phyloP scores from a whole-genome alignment of 2,329 filamentous ascomycete genomes.

The Reticulascus tulasneorum region DNA sequence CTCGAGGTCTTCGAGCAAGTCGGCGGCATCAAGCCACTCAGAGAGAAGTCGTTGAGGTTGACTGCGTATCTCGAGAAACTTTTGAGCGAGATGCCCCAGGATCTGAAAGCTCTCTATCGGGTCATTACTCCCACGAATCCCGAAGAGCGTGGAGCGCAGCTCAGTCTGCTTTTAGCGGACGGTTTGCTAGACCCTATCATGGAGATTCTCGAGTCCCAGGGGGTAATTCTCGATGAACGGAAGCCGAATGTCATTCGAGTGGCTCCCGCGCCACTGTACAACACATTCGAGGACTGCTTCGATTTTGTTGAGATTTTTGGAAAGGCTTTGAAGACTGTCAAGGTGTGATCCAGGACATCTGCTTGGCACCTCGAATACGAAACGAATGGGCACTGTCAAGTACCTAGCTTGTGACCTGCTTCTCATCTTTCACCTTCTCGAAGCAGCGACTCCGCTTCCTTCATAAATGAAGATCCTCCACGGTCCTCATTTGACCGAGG shows the following conservation, averaged over 20 bases:
- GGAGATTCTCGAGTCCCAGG: slow-evolving; percentile 55
- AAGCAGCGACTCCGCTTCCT: no score
- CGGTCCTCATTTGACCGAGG: no score
- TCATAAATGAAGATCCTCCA: no score
- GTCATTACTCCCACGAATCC: slow-evolving; percentile 65
- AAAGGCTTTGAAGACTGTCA: slow-evolving; percentile 15
- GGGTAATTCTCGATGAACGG: slow-evolving; percentile 74
- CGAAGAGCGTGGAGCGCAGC: slow-evolving; percentile 66
- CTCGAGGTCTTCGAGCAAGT: slow-evolving; percentile 67
- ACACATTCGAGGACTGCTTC: slow-evolving; percentile 61
- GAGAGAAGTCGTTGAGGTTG: slow-evolving; percentile 62
- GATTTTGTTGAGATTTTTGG: slow-evolving; percentile 25
- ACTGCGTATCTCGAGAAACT: slow-evolving; percentile 70
- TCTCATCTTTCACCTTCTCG: no score
- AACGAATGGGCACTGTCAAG: no score
- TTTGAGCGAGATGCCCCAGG: slow-evolving; percentile 33
- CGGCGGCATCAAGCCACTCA: slow-evolving; percentile 55
- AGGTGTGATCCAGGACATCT: no score
- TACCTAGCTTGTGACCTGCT: no score
- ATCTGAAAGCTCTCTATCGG: slow-evolving; percentile 34
- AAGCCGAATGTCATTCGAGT: slow-evolving; percentile 77
- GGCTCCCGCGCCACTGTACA: slow-evolving; percentile 77
- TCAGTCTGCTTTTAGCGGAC: slow-evolving; percentile 63
- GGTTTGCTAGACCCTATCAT: slow-evolving; percentile 65
- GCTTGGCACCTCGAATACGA: no score